Percentiles rank a stretch among this genome's conserved stretches.
Evolutionary conservation across 345 rosid genomes (phyloP).

Genomic region (Salix koriyanagi): DNA sequence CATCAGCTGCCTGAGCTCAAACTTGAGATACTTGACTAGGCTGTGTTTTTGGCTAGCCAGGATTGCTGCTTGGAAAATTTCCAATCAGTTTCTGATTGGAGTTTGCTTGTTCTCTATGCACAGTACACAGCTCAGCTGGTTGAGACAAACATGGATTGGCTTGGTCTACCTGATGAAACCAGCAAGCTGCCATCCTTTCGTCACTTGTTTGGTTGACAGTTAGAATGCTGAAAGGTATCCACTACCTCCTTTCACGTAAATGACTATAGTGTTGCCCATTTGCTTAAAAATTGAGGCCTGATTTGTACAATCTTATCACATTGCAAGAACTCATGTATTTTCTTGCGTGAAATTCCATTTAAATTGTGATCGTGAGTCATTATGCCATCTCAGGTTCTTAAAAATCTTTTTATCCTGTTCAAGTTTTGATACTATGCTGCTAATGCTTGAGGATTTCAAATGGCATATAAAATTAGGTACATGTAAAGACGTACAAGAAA

Average conservation of each 20-base stretch:
- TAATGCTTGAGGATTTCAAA: not conserved
- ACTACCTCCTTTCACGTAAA: not conserved
- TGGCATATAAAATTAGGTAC: not conserved
- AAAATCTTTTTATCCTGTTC: not conserved
- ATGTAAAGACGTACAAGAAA: not conserved
- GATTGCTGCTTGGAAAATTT: not conserved
- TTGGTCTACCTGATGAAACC: not conserved
- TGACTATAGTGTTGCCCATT: not conserved
- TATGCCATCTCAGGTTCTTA: not conserved
- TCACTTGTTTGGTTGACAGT: not conserved
- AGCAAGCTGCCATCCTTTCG: not conserved
- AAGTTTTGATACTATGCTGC: not conserved
- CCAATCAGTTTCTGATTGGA: not conserved
- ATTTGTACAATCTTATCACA: not conserved
- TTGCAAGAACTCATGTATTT: not conserved
- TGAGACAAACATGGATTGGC: not conserved
- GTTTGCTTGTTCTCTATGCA: not conserved
- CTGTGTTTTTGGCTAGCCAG: not conserved
- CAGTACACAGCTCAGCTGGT: not conserved
- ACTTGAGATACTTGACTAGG: constrained; percentile 1
- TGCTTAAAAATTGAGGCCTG: not conserved
- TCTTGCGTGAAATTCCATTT: not conserved
- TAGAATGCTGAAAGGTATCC: not conserved
- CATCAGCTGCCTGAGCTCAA: not conserved
- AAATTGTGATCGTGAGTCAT: not conserved